phyloP scores from a whole-genome alignment of 2,329 filamentous ascomycete species.

The Pestalotiopsis sp. region DNA sequence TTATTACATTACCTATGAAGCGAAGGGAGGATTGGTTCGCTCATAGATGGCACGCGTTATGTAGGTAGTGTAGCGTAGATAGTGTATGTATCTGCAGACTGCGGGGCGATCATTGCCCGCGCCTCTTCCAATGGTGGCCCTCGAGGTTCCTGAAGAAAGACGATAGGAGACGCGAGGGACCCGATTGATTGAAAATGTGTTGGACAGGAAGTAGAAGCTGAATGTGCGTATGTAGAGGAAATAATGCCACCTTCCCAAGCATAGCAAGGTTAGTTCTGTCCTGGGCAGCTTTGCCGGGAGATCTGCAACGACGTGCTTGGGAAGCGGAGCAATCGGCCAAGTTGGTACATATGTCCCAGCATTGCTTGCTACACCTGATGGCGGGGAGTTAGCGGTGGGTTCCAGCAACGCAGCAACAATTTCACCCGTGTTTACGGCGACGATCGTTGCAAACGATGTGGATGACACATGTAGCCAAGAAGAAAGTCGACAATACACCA shows the following conservation, averaged over 20 bases:
- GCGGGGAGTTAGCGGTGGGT: not conserved
- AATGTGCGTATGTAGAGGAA: not conserved
- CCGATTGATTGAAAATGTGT: not conserved
- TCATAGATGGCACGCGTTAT: not conserved
- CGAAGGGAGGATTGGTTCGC: not conserved
- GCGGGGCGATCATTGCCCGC: not conserved
- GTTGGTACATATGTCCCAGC: not conserved
- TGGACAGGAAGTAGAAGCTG: not conserved
- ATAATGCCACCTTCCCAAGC: constrained; percentile 3
- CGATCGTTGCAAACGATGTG: not conserved
- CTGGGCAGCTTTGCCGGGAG: constrained; percentile 5
- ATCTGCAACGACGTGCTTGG: not conserved
- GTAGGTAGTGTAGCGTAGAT: not conserved
- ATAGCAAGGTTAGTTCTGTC: not conserved
- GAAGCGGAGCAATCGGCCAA: not conserved
- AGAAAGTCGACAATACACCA: not conserved
- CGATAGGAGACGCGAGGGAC: not conserved
- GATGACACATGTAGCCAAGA: not conserved
- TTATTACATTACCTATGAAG: not conserved
- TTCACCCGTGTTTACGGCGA: not conserved
- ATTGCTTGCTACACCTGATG: not conserved
- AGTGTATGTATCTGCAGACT: not conserved
- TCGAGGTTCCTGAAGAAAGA: not conserved
- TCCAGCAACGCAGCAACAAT: not conserved
- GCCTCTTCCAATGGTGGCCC: too few relatives aligned